Base-by-base conservation (phyloP, 169 alveolate species). In the Plasmodium billcollinsi region DNA sequence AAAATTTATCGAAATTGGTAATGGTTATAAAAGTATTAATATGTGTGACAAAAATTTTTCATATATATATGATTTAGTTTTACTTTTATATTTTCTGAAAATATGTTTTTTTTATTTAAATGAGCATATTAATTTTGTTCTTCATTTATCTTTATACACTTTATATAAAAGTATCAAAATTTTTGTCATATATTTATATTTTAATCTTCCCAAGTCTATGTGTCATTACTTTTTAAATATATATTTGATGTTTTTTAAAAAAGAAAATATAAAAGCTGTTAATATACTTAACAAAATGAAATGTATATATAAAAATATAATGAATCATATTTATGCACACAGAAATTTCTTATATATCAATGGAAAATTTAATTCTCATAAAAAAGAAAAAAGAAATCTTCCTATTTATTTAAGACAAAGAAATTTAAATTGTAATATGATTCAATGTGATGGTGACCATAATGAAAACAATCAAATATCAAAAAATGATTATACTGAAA, bases 31-130 rank as follows among this genome's bases (percentile, higher is more conserved):
- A 83, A 54, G 70, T 83, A 49, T 71, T 15, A 67, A 58, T 21
- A 70, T 83, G 85, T 83, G 72, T 11, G 15, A 58, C n/a, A 67
- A 76, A 70, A 62, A 70, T n/a, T 83, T 43, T 83, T 70, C 91
- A 14, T 83, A 70, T 49, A 70, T 83, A 43, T 83, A 83, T 45
- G 91, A 83, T 69, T 73, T 83, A 58, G 47, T 70, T 43, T 63
- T 83, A 29, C 69, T 73, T 21, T 29, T 83, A 2, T 83, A 70
- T 73, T 83, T 83, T 33, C 14, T 63, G 12, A 83, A 69, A 83
- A 83, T 69, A 56, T 83, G 85, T 18, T 20, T 83, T 24, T 14
- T 26, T 12, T 39, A 83, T 71, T 83, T 83, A 45, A 83, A 83
- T 63, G 91, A 83, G 12, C 69, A 83, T 71, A 70, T 83, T 33